phyloP scores from a whole-genome alignment of 164 flowering plant genomes.

The Liriodendron chinense region DNA sequence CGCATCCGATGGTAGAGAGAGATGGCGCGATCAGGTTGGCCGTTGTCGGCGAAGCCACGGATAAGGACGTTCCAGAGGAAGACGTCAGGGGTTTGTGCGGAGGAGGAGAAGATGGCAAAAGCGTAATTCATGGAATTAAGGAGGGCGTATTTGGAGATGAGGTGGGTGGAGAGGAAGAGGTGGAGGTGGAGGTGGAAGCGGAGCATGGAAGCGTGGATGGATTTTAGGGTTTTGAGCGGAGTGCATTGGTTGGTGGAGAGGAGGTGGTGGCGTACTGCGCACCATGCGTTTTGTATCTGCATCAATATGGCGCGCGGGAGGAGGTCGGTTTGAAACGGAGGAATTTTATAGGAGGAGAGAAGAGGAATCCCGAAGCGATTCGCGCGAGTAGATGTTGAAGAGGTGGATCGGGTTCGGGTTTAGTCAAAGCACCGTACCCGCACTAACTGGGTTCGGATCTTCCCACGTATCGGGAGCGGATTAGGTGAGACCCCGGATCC shows the following conservation, averaged over 20 bases:
- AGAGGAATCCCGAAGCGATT: too few relatives aligned
- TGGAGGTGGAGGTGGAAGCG: slow-evolving; percentile 23
- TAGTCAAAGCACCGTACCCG: too few relatives aligned
- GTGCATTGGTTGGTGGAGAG: slow-evolving; percentile 14
- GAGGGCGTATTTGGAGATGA: slow-evolving; percentile 30
- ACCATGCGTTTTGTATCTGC: not conserved
- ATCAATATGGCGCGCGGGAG: not conserved
- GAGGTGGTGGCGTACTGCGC: not conserved
- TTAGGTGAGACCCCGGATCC: too few relatives aligned
- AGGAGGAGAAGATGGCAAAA: slow-evolving; percentile 26
- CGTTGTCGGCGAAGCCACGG: slow-evolving; percentile 22
- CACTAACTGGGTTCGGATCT: too few relatives aligned
- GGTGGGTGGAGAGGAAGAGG: slow-evolving; percentile 33
- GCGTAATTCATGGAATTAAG: slow-evolving; percentile 24
- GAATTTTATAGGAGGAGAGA: too few relatives aligned
- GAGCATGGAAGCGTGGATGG: slow-evolving; percentile 30
- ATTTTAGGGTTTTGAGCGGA: slow-evolving; percentile 16
- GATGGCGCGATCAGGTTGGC: slow-evolving; percentile 2
- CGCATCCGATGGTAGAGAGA: slow-evolving; percentile 26
- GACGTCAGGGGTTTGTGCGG: slow-evolving; percentile 16
- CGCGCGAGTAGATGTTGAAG: too few relatives aligned
- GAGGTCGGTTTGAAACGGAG: too few relatives aligned
- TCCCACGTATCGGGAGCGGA: too few relatives aligned
- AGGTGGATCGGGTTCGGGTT: too few relatives aligned
- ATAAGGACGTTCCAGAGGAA: slow-evolving; percentile 36